Base-by-base conservation (phyloP, 495 filamentous ascomycete species). In the Mytilinidion resinicola region DNA sequence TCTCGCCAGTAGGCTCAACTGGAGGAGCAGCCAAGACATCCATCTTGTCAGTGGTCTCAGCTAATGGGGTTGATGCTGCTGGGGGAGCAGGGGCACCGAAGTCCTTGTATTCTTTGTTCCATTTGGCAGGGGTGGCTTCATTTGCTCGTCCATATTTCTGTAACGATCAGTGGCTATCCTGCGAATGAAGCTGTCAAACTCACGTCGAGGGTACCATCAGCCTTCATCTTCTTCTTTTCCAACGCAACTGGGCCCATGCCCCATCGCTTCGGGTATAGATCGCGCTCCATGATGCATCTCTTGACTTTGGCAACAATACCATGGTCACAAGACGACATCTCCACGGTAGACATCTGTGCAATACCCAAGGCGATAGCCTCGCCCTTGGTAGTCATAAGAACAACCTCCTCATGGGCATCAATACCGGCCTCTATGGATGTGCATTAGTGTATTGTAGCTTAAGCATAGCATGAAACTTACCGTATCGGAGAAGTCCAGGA, bases 161-260 rank as follows among this genome's bases (percentile, higher is more conserved):
- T 9, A 46, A 20, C 12, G 9, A 8, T 48, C 19, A 37, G 46
- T 21, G 14, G 33, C 56, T 52, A 60, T 49, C 33, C 50, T 82
- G 53, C 17, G 1, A 52, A 34, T 55, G 65, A 58, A 67, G 63
- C 47, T 47, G 11, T 9, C 39, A 36, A 15, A 74, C 83, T 74
- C 68, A 86, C 83, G 78, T 98, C 93, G 25, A 98, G 85, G 77
- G 96, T 92, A 71, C 93, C 93, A 62, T 86, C 85, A n/a, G 88
- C 87, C 81, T 96, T 97, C 76, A 98, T 83, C 83, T 96, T 95
- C 85, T 97, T 97, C 85, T 98, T 98, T 77, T 96, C 87, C 42
- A 86, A 66, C 30, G 93, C 91, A 55, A 89, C 82, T 41, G 92
- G 91, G 44, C 93, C 93, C 63, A 96, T 73, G 51, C 95, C 95